These are phyloP conservation scores for Pseudoturritis turrita DNA, from an alignment of 345 rosid genomes.

Conservation along the genomic window DNA sequence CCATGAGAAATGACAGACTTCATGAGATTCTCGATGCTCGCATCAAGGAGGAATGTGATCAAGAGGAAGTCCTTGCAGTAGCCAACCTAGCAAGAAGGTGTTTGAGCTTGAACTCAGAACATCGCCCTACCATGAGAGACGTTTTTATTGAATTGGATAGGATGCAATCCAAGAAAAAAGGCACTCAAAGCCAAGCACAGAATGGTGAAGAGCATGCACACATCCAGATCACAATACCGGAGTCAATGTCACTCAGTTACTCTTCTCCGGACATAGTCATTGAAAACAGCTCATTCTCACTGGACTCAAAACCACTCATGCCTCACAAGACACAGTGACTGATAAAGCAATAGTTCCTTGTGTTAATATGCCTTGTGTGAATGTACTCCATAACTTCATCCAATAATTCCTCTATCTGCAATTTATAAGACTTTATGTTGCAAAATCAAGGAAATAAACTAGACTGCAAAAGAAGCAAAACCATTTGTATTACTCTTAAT, in stretches of 20 bases:
- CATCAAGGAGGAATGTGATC: conserved; percentile 4
- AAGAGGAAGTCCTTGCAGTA: conserved; percentile 24
- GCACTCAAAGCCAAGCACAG: not conserved
- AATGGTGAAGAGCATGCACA: conserved; percentile 3
- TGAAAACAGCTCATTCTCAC: conserved; percentile 17
- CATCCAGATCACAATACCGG: not conserved
- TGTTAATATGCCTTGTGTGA: too few species aligned
- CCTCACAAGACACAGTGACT: conserved; percentile 19
- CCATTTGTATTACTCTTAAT: not conserved
- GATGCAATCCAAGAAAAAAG: conserved; percentile 3
- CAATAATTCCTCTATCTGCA: not conserved
- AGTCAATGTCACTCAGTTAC: conserved; percentile 4
- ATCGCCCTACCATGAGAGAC: conserved; percentile 45
- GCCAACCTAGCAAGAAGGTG: conserved; percentile 38
- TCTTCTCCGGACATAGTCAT: not conserved
- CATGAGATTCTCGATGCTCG: conserved; percentile 31
- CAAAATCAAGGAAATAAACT: not conserved
- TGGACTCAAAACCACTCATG: not conserved
- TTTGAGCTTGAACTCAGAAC: conserved; percentile 27
- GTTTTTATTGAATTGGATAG: conserved; percentile 24
- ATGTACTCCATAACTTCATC: not conserved
- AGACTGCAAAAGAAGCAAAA: not conserved
- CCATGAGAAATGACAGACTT: conserved; percentile 26
- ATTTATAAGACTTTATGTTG: not conserved
- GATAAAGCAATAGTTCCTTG: too few species aligned